Evolutionary conservation across 2,329 filamentous ascomycete genomes (phyloP).

Genomic region (Cadophora sp.): DNA sequence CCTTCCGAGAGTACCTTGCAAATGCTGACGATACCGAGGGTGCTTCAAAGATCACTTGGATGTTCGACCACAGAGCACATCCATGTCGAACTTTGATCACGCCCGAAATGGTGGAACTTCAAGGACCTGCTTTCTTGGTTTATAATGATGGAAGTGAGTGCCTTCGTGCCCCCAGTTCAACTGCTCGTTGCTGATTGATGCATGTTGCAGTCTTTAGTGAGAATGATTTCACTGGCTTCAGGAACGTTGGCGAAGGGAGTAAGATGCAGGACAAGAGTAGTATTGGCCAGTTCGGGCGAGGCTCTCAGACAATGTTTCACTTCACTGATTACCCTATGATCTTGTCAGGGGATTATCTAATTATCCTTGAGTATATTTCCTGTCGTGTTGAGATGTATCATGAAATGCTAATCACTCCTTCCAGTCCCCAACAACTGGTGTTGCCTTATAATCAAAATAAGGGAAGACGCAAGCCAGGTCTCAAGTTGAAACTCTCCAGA

Average conservation of each 20-base stretch:
- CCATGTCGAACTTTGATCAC: constrained; percentile 35
- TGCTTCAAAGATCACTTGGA: constrained; percentile 42
- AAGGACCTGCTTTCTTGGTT: constrained; percentile 44
- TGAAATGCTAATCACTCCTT: constrained; percentile 10
- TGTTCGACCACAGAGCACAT: constrained; percentile 40
- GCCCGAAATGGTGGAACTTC: constrained; percentile 34
- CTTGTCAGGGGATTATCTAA: constrained; percentile 42
- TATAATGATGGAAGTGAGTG: constrained; percentile 44
- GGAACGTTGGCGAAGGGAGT: constrained; percentile 45
- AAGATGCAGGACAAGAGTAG: constrained; percentile 39
- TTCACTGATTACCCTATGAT: constrained; percentile 46
- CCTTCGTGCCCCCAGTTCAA: neutral
- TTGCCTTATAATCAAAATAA: constrained; percentile 33
- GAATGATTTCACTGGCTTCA: constrained; percentile 44
- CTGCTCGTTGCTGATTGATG: neutral
- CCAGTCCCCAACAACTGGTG: constrained; percentile 38
- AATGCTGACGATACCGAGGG: constrained; percentile 45
- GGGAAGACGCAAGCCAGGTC: constrained; percentile 34
- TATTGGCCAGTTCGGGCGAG: constrained; percentile 47
- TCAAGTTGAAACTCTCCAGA: constrained; percentile 35
- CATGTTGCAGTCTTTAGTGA: constrained; percentile 38
- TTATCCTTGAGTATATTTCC: constrained; percentile 45
- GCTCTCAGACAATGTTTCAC: constrained; percentile 48
- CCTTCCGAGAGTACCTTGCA: constrained; percentile 47
- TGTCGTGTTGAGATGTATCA: too few relatives aligned